Evolutionary conservation across 2,329 filamentous ascomycete species (phyloP), one percentile per base, ranked within the genome.

Genomic region (Colletotrichum eremochloae): DNA sequence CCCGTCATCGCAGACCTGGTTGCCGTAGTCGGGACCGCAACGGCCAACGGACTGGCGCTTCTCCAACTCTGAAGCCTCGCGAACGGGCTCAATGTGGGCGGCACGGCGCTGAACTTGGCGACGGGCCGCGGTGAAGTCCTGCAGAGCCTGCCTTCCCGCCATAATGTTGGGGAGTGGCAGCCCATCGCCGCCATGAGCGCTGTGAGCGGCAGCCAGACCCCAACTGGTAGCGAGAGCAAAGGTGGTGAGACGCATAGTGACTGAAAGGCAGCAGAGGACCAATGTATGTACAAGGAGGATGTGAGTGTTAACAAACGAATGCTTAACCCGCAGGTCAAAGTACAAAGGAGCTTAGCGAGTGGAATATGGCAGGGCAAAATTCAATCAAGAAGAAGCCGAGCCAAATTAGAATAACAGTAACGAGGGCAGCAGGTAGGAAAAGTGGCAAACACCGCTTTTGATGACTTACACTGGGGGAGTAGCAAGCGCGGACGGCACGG

Each of bases 1-100:
- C 6, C 77, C 78, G 1, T 72, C 64, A 3, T 74, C 71, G 55
- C 84, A 86, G 6, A 79, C 75, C 0, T 79, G 60, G 12, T 72
- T 79, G 40, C 77, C 80, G 33, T 79, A 81, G 6, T 79, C 76
- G 1, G 77, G 76, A 81, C 87, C 77, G 76, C 83, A 80, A 84
- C 89, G 76, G 85, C 89, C 71, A 82, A 86, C 61, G 83, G 81
- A 73, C 53, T 65, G 74, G 84, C 4, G 90, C 42, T 63, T 67
- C 9, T 71, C 63, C 53, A 74, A 42, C 52, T 71, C 68, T 6
- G 71, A 67, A 36, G 33, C 71, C 56, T 44, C 70, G 3, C 50
- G 70, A 5, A 64, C 48, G 6, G 48, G 66, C 48, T 69, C 67
- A 15, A 42, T 14, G 20, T 65, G 38, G 14, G 60, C 67, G 11